Conservation (phyloP, 768 basidiomycete genomes). For the Phaffia tasmanica region DNA sequence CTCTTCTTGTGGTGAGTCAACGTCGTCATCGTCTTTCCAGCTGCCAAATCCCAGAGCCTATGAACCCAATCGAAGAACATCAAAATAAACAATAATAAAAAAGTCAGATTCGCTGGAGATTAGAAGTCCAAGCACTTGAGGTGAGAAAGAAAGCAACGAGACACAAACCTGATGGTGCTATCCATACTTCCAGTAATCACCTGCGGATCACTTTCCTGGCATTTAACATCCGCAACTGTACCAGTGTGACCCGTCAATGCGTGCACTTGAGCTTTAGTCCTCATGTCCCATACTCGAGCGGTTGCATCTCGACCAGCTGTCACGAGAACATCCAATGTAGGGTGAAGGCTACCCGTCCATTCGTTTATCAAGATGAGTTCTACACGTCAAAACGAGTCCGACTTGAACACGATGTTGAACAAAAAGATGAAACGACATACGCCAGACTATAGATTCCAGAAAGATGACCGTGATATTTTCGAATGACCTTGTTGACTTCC, state of each 20-base stretch:
- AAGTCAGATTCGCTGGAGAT: not conserved
- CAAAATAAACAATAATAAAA: not conserved
- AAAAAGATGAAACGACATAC: slow-evolving; percentile 31
- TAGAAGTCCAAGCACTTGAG: slow-evolving; percentile 7
- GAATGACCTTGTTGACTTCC: slow-evolving; percentile 96
- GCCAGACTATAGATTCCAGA: slow-evolving; percentile 90
- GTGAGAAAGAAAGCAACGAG: not conserved
- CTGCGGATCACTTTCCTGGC: slow-evolving; percentile 94
- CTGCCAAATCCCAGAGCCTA: slow-evolving; percentile 93
- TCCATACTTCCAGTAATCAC: slow-evolving; percentile 99
- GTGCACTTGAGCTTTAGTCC: slow-evolving; percentile 91
- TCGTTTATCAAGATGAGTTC: too few species aligned
- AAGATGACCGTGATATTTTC: slow-evolving; percentile 95
- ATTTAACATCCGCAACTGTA: slow-evolving; percentile 90
- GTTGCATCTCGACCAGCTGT: slow-evolving; percentile 93
- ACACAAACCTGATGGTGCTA: slow-evolving; percentile 69
- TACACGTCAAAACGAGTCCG: not conserved
- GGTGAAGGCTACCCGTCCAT: slow-evolving; percentile 53
- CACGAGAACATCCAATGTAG: slow-evolving; percentile 88
- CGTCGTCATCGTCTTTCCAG: slow-evolving; percentile 91
- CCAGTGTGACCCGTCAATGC: slow-evolving; percentile 86
- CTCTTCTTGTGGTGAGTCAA: slow-evolving; percentile 99
- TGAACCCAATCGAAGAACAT: slow-evolving; percentile 4
- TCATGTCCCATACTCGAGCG: slow-evolving; percentile 98
- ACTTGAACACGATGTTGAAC: not conserved